A percentile compares a stretch with the other conserved stretches of the same genome.
Evolutionary conservation across 306 rosid genomes (phyloP).

Genomic region (Sechiopsis laciniata): DNA sequence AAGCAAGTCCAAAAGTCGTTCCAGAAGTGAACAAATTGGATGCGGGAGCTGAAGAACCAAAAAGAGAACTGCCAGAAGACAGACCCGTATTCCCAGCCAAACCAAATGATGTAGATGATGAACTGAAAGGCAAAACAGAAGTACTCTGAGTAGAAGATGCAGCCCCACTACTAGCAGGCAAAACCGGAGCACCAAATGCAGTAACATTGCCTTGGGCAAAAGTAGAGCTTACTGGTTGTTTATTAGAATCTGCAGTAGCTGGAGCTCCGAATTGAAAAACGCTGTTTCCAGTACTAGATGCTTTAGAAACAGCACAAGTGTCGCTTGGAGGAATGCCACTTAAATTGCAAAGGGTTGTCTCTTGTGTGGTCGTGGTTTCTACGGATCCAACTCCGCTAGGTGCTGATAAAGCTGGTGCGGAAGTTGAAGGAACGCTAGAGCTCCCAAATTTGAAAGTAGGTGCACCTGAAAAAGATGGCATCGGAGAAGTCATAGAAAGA

Average conservation of each 20-base stretch:
- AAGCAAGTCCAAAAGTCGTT: conserved; percentile 30
- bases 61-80: conserved; percentile 50
- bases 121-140: conserved; percentile 39
- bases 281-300: conserved; percentile 37
- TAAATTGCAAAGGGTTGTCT: conserved; percentile 32
- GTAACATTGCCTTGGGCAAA: conserved; percentile 28
- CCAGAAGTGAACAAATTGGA: conserved; percentile 35
- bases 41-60: conserved; percentile 45
- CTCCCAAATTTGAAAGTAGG: conserved; percentile 43
- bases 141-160: conserved; percentile 43
- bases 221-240: conserved; percentile 37
- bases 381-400: conserved; percentile 27
- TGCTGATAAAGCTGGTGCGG: conserved; percentile 28
- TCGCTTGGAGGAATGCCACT: conserved; percentile 35
- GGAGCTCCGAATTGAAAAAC: conserved; percentile 50
- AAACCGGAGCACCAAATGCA: conserved; percentile 31
- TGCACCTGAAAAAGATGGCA: conserved; percentile 37
- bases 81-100: conserved; percentile 39
- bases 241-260: conserved; percentile 35
- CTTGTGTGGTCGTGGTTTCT: conserved; percentile 42
- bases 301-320: conserved; percentile 36
- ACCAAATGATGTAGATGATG: conserved; percentile 45
- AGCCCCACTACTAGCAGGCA: conserved; percentile 40
- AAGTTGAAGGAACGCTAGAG: conserved; percentile 30
- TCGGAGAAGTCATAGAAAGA: conserved; percentile 27